Conservation (phyloP, 2,329 filamentous ascomycete genomes). For the Colletotrichum cuscutae region DNA sequence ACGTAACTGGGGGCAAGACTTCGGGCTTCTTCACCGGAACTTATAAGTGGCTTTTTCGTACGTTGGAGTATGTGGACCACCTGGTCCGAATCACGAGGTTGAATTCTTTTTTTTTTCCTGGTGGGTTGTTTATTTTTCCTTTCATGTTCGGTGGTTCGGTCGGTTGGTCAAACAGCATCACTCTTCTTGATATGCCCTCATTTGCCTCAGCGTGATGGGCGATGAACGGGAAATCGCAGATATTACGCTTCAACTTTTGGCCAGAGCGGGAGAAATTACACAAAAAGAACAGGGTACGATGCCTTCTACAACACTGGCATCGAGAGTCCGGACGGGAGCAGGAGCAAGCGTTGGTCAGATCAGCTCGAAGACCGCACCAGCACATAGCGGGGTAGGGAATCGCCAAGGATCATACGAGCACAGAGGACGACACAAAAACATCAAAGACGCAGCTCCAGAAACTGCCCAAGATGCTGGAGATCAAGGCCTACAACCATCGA, state of each 20-base stretch:
- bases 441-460: background rate
- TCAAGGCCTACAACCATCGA: background rate
- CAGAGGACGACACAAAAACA: background rate
- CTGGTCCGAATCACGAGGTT: background rate
- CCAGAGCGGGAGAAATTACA: constrained; percentile 5
- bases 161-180: background rate
- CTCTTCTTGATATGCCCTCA: background rate
- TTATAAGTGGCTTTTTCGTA: constrained; percentile 20
- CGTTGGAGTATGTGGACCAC: constrained; percentile 9
- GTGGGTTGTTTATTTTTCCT: background rate
- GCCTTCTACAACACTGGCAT: constrained; percentile 6
- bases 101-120: background rate
- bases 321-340: background rate
- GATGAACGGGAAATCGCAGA: constrained; percentile 20
- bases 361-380: background rate
- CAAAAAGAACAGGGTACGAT: constrained; percentile 11
- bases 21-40: background rate
- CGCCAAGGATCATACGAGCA: background rate
- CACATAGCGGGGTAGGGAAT: background rate
- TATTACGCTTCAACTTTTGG: constrained; percentile 18
- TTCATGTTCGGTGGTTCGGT: background rate
- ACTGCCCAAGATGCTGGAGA: background rate
- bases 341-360: background rate
- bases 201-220: constrained; percentile 2
- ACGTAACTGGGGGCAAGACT: constrained; percentile 19